Evolutionary conservation across 805 yeast species (phyloP).

Genomic region (Yarrowia hollandica): DNA sequence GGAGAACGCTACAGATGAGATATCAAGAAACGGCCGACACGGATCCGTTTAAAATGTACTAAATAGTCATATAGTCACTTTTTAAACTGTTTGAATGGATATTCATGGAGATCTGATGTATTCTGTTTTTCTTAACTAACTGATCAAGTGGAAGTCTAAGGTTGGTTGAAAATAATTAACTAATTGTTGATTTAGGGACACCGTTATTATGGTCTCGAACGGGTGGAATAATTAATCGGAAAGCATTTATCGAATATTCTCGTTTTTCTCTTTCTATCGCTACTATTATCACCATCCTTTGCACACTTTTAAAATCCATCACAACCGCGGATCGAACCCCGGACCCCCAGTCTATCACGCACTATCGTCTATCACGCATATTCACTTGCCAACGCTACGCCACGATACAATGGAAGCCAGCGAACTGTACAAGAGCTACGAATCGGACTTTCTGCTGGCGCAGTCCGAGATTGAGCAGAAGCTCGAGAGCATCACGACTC

Average conservation of each 20-base stretch:
- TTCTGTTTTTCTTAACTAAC: no score
- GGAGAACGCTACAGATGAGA: no score
- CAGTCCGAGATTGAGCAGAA: conserved; percentile 68
- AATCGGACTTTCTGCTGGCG: conserved; percentile 69
- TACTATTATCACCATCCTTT: neutral
- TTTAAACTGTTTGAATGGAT: no score
- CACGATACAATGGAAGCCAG: conserved; percentile 22
- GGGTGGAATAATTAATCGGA: no score
- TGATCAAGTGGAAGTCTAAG: no score
- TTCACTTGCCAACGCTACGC: neutral
- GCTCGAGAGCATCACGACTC: conserved; percentile 54
- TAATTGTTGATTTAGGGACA: no score
- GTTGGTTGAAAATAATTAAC: no score
- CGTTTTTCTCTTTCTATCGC: neutral
- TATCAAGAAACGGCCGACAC: no score
- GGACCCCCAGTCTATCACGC: neutral
- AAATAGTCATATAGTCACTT: no score
- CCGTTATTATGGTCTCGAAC: no score
- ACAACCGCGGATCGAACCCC: neutral
- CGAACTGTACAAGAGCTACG: conserved; percentile 63
- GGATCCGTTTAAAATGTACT: no score
- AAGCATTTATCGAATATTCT: neutral
- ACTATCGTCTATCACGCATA: conserved; percentile 25
- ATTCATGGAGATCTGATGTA: no score
- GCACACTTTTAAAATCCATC: neutral